phyloP scores from a whole-genome alignment of 768 basidiomycete species.

The Boletus speciosus region DNA sequence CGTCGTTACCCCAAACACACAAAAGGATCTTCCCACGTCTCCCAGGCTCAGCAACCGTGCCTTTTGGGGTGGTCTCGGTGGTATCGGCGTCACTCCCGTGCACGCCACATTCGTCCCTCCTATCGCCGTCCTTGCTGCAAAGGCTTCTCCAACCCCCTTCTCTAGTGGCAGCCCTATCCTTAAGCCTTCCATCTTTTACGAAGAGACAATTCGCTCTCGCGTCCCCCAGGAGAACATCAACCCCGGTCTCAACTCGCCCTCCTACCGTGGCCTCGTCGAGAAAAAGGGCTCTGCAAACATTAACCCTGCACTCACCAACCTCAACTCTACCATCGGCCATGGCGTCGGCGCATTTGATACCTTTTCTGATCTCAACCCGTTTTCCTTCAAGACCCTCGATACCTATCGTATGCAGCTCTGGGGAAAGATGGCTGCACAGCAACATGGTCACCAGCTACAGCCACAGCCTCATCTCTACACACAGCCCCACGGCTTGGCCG shows the following conservation, averaged over 20 bases:
- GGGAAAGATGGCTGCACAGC: slow-evolving; percentile 85
- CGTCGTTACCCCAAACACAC: slow-evolving; percentile 62
- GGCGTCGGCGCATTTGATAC: slow-evolving; percentile 59
- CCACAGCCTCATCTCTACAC: slow-evolving; percentile 22
- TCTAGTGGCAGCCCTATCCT: slow-evolving; percentile 28
- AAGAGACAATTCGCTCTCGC: slow-evolving; percentile 25
- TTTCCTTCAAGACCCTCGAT: slow-evolving; percentile 85
- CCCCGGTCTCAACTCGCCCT: slow-evolving; percentile 22
- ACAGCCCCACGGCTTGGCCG: slow-evolving; percentile 37
- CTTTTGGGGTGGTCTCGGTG: slow-evolving; percentile 83
- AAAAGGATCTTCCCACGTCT: slow-evolving; percentile 71
- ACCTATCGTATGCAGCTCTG: slow-evolving; percentile 90
- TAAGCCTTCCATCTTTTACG: slow-evolving; percentile 30
- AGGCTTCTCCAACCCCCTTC: slow-evolving; percentile 13
- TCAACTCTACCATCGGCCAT: slow-evolving; percentile 22
- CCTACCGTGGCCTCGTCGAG: slow-evolving; percentile 25
- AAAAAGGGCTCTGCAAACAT: slow-evolving; percentile 31
- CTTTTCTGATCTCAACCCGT: slow-evolving; percentile 77
- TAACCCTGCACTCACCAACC: slow-evolving; percentile 28
- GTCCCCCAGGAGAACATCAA: slow-evolving; percentile 26
- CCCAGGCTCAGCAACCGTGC: slow-evolving; percentile 47
- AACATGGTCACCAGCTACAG: slow-evolving; percentile 40
- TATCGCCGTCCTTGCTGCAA: slow-evolving; percentile 36
- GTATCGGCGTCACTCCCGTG: slow-evolving; percentile 75
- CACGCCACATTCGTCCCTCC: slow-evolving; percentile 83